Evolutionary conservation across 2,329 filamentous ascomycete genomes (phyloP), one percentile per base, ranked within the genome.

Genomic region (Mariannaea elegans): DNA sequence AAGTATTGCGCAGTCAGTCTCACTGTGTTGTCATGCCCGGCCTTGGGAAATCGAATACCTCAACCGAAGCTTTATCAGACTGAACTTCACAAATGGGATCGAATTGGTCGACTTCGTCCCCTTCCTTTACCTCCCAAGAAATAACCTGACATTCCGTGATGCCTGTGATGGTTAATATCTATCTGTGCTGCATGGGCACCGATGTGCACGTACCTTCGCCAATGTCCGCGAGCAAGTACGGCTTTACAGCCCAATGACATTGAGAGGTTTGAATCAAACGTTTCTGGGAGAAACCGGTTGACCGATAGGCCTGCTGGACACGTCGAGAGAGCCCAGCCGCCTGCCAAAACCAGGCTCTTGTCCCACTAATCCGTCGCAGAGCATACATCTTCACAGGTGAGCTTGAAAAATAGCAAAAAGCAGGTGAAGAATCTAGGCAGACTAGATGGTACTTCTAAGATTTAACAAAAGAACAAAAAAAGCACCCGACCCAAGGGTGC

Each of bases 61-160:
- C 61, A 8, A 63, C 61, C 2, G 61, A 54, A 9, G 61, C 61
- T 16, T 63, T 63, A 41, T 63, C 61, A 3, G 61, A 63, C 12
- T 63, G 61, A 2, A 63, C 56, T 36, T 63, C 61, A 7, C 61
- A 63, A 4, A 63, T 63, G 3, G 61, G 56, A 19, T 61, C 52
- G 21, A 63, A 63, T 19, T 63, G 21, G 16, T 57, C 27, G 1
- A 63, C 51, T 3, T 46, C 8, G 18, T 63, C 61, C 1, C 61
- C 61, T 1, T 29, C 21, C 1, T 61, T 63, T 2, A 63, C 61
- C 10, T 29, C 21, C 61, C 61, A 63, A 10, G 41, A 47, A 2
- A 57, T 50, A 14, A 63, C 47, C 14, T 56, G 61, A 23, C 61
- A 63, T 32, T 63, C 61, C 0, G 61, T 63, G 3, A 63, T 63